Percentiles rank a stretch among this genome's conserved stretches.
These are phyloP conservation scores for Ceratonia siliqua DNA, from an alignment of 306 rosid genomes.

Conservation along the genomic window DNA sequence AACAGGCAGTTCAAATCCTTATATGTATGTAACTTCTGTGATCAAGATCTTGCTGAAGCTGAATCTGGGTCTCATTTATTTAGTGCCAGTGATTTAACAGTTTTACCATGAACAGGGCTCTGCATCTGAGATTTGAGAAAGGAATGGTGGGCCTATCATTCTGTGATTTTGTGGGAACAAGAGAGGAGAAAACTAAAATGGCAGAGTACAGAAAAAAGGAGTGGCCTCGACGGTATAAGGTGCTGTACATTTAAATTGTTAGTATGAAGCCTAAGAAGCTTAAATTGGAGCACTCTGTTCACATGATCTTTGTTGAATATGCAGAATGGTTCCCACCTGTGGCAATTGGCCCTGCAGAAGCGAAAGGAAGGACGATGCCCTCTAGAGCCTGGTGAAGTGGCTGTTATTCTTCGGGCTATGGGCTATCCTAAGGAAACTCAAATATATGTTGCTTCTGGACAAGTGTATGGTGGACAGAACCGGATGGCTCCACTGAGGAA, in stretches of 20 bases:
- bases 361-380: conserved; percentile 99
- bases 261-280: conserved; percentile 20
- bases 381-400: conserved; percentile 98
- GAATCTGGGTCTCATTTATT: conserved; percentile 21
- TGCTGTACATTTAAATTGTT: conserved; percentile 37
- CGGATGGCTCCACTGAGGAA: conserved; percentile 96
- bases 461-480: conserved; percentile 98
- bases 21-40: conserved; percentile 63
- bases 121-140: conserved; percentile 97
- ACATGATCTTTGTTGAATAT: conserved; percentile 36
- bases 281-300: conserved; percentile 31
- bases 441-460: conserved; percentile 98
- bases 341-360: conserved; percentile 98
- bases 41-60: conserved; percentile 31
- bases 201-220: conserved; percentile 92
- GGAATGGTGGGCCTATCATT: conserved; percentile 99
- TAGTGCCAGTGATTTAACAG: conserved; percentile 36
- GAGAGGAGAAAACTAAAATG: conserved; percentile 93
- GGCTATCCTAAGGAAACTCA: conserved; percentile 98
- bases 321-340: conserved; percentile 99
- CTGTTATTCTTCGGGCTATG: conserved; percentile 97
- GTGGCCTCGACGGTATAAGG: conserved; percentile 99
- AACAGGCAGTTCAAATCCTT: conserved; percentile 89
- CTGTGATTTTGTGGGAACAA: conserved; percentile 98
- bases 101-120: conserved; percentile 72